These are phyloP conservation scores for Trichoderma atroviride DNA, from an alignment of 2,329 filamentous ascomycete species.

Conservation along the genomic window DNA sequence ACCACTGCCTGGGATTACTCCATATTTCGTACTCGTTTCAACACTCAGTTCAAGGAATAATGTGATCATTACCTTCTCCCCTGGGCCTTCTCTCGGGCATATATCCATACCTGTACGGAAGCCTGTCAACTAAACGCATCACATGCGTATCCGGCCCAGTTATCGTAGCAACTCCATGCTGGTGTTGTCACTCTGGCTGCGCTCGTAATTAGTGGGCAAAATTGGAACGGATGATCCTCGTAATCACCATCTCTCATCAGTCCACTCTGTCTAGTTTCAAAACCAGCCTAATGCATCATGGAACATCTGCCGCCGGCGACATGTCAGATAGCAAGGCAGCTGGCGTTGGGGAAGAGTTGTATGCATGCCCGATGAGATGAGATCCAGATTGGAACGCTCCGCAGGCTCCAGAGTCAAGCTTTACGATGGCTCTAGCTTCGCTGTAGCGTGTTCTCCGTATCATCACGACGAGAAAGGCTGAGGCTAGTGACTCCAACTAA, in stretches of 20 bases:
- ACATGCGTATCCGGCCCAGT: not conserved
- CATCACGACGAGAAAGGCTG: not conserved
- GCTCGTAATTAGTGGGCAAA: not conserved
- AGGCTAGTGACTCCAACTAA: not conserved
- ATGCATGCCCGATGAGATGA: conserved; percentile 3
- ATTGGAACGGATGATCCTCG: not conserved
- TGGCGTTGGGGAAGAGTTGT: not conserved
- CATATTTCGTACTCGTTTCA: not conserved
- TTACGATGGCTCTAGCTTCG: not conserved
- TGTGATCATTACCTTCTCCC: not conserved
- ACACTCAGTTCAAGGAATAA: not conserved
- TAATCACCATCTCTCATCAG: not conserved
- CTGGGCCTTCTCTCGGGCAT: not conserved
- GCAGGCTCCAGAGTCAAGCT: not conserved
- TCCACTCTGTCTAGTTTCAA: not conserved
- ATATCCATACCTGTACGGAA: not conserved
- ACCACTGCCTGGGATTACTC: not conserved
- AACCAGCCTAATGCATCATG: not conserved
- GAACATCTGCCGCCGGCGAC: not conserved
- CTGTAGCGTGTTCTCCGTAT: not conserved
- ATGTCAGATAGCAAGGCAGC: not conserved
- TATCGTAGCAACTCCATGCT: not conserved
- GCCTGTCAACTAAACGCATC: not conserved
- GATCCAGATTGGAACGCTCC: not conserved
- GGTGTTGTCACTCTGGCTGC: not conserved